phyloP scores from a whole-genome alignment of 2,329 filamentous ascomycete species.

The Samsoniella hepiali region DNA sequence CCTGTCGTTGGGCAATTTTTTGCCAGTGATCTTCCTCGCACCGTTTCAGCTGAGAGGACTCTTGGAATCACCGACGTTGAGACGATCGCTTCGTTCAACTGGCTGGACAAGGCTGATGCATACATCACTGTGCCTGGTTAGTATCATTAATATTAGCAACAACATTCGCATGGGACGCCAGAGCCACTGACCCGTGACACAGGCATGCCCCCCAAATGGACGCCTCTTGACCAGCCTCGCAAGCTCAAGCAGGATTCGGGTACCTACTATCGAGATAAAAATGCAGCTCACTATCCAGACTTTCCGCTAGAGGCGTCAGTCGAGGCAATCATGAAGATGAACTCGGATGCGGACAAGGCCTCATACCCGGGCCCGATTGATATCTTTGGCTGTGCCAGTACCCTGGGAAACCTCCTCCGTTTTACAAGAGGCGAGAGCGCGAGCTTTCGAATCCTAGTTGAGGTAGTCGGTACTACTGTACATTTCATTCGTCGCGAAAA shows the following conservation, averaged over 20 bases:
- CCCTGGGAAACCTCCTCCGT: constrained; percentile 57
- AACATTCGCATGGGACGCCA: constrained; percentile 22
- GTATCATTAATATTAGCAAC: constrained; percentile 16
- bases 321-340: constrained; percentile 33
- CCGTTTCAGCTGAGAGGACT: background rate
- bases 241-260: constrained; percentile 44
- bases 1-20: background rate
- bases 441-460: constrained; percentile 57
- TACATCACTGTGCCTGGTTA: constrained; percentile 35
- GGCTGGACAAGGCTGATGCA: constrained; percentile 29
- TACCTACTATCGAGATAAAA: constrained; percentile 51
- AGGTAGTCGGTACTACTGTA: constrained; percentile 52
- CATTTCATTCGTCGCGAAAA: constrained; percentile 64
- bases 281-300: constrained; percentile 47
- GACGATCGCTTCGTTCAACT: constrained; percentile 36
- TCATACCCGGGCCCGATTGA: constrained; percentile 37
- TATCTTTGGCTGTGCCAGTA: constrained; percentile 59
- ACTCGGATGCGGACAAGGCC: background rate
- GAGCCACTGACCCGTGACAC: constrained; percentile 18
- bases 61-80: background rate
- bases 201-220: constrained; percentile 52
- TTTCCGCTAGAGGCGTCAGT: constrained; percentile 52
- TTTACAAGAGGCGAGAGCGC: constrained; percentile 46
- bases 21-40: constrained; percentile 1
- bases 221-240: constrained; percentile 35